phyloP scores from a whole-genome alignment of 2,329 filamentous ascomycete genomes.

The Ophiostoma himal-ulmi region DNA sequence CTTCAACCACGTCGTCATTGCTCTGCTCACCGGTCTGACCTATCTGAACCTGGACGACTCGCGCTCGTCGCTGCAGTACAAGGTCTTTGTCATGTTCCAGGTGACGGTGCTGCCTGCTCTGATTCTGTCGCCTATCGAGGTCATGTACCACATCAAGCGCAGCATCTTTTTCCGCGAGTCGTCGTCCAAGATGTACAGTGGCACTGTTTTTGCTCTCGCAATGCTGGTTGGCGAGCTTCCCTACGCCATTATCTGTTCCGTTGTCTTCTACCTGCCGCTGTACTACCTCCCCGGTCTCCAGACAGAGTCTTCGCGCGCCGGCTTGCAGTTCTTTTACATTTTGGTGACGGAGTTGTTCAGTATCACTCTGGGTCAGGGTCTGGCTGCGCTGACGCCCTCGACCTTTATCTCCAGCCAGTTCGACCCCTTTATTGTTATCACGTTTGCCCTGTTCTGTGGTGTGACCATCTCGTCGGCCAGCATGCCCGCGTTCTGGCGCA shows the following conservation, averaged over 20 bases:
- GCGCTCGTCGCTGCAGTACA: conserved; percentile 71
- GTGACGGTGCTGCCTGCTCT: conserved; percentile 76
- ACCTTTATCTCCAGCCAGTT: conserved; percentile 73
- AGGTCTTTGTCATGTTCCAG: conserved; percentile 86
- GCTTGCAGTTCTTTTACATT: conserved; percentile 82
- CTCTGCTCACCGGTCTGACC: conserved; percentile 70
- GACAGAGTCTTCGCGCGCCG: conserved; percentile 56
- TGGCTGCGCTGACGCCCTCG: conserved; percentile 70
- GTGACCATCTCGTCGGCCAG: conserved; percentile 73
- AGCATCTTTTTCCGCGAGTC: conserved; percentile 82
- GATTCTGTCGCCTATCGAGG: conserved; percentile 77
- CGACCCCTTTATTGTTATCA: conserved; percentile 77
- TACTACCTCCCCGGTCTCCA: conserved; percentile 81
- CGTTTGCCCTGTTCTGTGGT: conserved; percentile 80
- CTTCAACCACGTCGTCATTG: conserved; percentile 77
- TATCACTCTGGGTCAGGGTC: conserved; percentile 69
- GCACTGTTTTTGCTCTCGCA: conserved; percentile 68
- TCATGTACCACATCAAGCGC: conserved; percentile 74
- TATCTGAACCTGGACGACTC: conserved; percentile 75
- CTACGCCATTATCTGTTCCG: conserved; percentile 73
- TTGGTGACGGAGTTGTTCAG: conserved; percentile 79
- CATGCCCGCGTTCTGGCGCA: conserved; percentile 72
- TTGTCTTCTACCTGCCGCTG: conserved; percentile 73
- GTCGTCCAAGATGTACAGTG: conserved; percentile 78
- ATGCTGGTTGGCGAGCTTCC: conserved; percentile 82